Percentiles rank a stretch among this genome's conserved stretches.
Conservation (phyloP, 192 early-diverging fungal genomes). For the Thamnidium elegans region DNA sequence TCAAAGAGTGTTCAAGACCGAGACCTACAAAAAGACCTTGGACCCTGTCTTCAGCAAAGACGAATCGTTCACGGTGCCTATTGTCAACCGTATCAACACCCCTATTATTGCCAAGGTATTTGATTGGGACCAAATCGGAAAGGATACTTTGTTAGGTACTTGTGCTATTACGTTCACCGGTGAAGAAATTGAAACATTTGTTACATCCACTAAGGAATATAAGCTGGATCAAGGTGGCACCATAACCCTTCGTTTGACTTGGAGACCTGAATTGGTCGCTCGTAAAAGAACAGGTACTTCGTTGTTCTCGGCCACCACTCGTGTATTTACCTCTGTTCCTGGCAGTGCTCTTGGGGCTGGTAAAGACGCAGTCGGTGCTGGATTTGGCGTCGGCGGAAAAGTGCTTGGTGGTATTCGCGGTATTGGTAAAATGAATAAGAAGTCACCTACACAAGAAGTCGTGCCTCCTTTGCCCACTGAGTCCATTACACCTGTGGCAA, state of each 20-base stretch:
- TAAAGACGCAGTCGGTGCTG: constrained; percentile 55
- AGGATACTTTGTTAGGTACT: constrained; percentile 57
- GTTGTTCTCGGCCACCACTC: constrained; percentile 34
- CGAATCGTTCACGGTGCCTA: constrained; percentile 59
- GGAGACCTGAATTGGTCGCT: constrained; percentile 50
- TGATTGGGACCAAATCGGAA: constrained; percentile 78
- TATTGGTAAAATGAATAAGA: constrained; percentile 33
- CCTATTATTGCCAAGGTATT: constrained; percentile 62
- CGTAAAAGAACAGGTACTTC: constrained; percentile 32
- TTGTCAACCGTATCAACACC: constrained; percentile 51
- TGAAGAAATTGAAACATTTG: constrained; percentile 28
- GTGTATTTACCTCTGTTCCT: constrained; percentile 52
- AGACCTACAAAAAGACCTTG: constrained; percentile 68
- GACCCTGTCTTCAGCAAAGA: constrained; percentile 64
- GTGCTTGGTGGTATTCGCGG: constrained; percentile 39
- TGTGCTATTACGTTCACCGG: constrained; percentile 48
- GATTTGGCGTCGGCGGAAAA: constrained; percentile 54
- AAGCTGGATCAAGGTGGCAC: constrained; percentile 32
- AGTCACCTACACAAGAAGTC: constrained; percentile 38
- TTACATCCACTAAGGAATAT: constrained; percentile 1
- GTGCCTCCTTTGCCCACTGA: constrained; percentile 15
- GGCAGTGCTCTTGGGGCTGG: constrained; percentile 53
- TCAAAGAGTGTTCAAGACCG: constrained; percentile 65
- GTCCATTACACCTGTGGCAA: background rate
- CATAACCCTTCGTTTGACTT: constrained; percentile 55